Percentiles rank a stretch among this genome's conserved stretches.
phyloP scores from a whole-genome alignment of 345 rosid species.

The Eucalyptus cladocalyx region DNA sequence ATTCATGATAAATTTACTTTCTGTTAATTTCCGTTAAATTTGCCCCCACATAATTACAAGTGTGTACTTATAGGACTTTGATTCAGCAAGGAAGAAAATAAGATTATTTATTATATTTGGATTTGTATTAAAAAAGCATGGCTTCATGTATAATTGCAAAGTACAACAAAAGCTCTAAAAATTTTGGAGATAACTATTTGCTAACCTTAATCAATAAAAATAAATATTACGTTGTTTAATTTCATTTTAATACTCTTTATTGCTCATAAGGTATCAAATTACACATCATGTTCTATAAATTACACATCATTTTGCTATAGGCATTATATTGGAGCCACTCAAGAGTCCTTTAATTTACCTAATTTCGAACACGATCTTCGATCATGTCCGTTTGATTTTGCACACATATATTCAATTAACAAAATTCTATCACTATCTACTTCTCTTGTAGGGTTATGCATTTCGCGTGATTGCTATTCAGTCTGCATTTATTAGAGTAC shows the following conservation, averaged over 20 bases:
- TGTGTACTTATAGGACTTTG: too few relatives aligned
- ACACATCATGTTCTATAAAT: too few relatives aligned
- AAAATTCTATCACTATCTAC: background rate
- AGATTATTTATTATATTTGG: background rate
- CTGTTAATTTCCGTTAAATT: rapidly evolving
- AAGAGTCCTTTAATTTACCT: background rate
- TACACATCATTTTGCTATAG: background rate
- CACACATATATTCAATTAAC: background rate
- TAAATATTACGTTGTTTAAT: too few relatives aligned
- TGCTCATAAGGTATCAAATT: too few relatives aligned
- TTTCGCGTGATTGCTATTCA: background rate
- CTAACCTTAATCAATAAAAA: background rate
- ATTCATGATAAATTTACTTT: rapidly evolving
- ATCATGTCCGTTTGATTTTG: background rate
- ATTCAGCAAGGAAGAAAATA: too few relatives aligned
- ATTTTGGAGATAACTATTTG: background rate
- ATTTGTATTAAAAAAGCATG: background rate
- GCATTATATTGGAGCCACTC: background rate
- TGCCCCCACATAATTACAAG: too few relatives aligned
- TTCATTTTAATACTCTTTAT: too few relatives aligned
- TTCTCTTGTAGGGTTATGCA: background rate
- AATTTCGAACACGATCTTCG: background rate
- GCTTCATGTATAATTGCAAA: background rate
- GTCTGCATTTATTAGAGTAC: background rate
- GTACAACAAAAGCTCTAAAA: background rate